Evolutionary conservation across 106 monocot genomes (phyloP).

Genomic region (Allium fistulosum): DNA sequence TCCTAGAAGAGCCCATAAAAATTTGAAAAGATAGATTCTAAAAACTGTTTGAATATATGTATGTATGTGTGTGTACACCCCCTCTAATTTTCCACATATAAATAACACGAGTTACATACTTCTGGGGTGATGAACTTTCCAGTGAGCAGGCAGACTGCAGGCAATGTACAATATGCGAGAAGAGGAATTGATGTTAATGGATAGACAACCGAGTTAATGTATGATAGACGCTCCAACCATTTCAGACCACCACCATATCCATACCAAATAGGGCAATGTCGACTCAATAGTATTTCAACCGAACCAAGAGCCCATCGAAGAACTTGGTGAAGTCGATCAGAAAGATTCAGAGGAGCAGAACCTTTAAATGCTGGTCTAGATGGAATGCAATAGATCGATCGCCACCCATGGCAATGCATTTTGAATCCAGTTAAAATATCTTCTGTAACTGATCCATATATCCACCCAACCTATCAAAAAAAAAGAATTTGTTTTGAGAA

Average conservation of each 20-base stretch:
- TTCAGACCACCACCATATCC: slow-evolving; percentile 60
- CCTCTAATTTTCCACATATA: no score
- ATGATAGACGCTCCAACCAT: slow-evolving; percentile 51
- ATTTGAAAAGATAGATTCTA: no score
- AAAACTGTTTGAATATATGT: no score
- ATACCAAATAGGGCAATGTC: slow-evolving; percentile 71
- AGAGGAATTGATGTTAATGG: slow-evolving; percentile 60
- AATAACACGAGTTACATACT: slow-evolving; percentile 17
- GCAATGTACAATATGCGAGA: slow-evolving; percentile 55
- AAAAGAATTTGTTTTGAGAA: background rate
- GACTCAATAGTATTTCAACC: slow-evolving; percentile 66
- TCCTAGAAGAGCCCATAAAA: no score
- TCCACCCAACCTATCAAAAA: slow-evolving; percentile 53
- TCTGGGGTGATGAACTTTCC: slow-evolving; percentile 54
- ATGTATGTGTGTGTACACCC: no score
- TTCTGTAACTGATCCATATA: slow-evolving; percentile 69
- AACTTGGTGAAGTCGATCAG: slow-evolving; percentile 71
- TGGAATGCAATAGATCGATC: slow-evolving; percentile 63
- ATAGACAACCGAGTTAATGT: slow-evolving; percentile 66
- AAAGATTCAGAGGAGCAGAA: slow-evolving; percentile 70
- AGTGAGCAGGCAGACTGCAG: slow-evolving; percentile 48
- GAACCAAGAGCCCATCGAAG: slow-evolving; percentile 77
- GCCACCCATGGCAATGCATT: slow-evolving; percentile 69
- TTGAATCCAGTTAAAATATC: slow-evolving; percentile 70
- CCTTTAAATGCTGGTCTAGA: slow-evolving; percentile 50